phyloP scores from a whole-genome alignment of 441 rosid species.

The Adansonia rubrostipa region DNA sequence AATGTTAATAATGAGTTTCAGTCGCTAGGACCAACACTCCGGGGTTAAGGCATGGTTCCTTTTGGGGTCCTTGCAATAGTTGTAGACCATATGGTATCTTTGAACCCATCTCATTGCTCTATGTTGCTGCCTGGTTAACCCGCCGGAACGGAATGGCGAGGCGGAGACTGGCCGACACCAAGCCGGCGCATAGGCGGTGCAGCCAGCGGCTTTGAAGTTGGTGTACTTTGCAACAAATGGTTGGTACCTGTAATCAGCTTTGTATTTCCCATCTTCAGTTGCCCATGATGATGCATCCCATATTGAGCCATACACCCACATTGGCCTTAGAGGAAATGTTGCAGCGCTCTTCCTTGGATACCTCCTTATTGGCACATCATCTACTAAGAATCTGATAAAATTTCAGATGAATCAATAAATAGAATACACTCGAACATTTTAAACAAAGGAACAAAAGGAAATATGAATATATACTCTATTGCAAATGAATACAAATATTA shows the following conservation, averaged over 20 bases:
- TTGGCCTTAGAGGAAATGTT: conserved; percentile 89
- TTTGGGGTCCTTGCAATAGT: conserved; percentile 74
- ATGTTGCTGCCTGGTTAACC: conserved; percentile 65
- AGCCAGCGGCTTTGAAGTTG: conserved; percentile 75
- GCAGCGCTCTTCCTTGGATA: conserved; percentile 75
- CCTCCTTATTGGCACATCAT: conserved; percentile 93
- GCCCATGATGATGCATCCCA: conserved; percentile 99
- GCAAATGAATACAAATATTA: background rate
- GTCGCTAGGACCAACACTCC: conserved; percentile 57
- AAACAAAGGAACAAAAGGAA: background rate
- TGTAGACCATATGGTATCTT: conserved; percentile 61
- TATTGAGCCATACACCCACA: conserved; percentile 98
- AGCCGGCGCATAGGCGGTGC: conserved; percentile 69
- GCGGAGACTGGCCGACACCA: conserved; percentile 73
- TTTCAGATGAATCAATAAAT: background rate
- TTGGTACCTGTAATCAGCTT: conserved; percentile 85
- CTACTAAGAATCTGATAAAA: conserved; percentile 74
- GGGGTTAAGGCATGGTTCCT: conserved; percentile 88
- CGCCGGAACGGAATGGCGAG: conserved; percentile 70
- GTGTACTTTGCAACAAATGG: conserved; percentile 78
- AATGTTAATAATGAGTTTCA: background rate
- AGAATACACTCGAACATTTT: background rate
- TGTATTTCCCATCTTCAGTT: conserved; percentile 91
- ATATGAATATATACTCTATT: background rate
- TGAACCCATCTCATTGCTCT: conserved; percentile 88